Conservation (phyloP, 2,329 filamentous ascomycete species). For the Exophiala dermatitidis region DNA sequence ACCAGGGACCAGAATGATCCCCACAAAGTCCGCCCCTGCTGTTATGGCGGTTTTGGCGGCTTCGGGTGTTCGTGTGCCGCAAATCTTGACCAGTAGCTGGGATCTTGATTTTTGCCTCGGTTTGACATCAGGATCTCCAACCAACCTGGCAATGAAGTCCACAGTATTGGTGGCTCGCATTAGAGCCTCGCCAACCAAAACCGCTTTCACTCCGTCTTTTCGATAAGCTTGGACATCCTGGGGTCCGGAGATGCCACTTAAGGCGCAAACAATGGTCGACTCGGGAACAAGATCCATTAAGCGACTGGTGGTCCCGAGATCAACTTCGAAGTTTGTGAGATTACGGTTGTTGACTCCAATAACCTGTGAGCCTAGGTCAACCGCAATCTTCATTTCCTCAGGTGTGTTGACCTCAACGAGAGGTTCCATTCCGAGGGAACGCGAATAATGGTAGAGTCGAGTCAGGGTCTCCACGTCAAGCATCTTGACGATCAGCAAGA, state of each 20-base stretch:
- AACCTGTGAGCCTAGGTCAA: slow-evolving; percentile 77
- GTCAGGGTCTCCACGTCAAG: slow-evolving; percentile 67
- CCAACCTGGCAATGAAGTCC: slow-evolving; percentile 74
- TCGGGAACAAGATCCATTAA: slow-evolving; percentile 79
- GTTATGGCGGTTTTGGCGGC: slow-evolving; percentile 73
- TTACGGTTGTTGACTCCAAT: slow-evolving; percentile 98
- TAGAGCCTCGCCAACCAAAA: slow-evolving; percentile 89
- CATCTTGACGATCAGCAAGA: slow-evolving; percentile 98
- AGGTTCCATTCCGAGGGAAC: slow-evolving; percentile 90
- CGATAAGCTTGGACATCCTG: slow-evolving; percentile 84
- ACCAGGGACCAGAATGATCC: slow-evolving; percentile 81
- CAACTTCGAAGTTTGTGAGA: slow-evolving; percentile 91
- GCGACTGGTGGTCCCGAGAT: slow-evolving; percentile 83
- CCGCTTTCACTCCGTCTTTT: slow-evolving; percentile 81
- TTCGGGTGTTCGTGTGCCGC: slow-evolving; percentile 77
- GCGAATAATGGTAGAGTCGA: slow-evolving; percentile 78
- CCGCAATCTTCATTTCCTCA: slow-evolving; percentile 83
- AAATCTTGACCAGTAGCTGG: slow-evolving; percentile 79
- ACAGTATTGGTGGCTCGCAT: slow-evolving; percentile 84
- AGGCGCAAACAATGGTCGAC: slow-evolving; percentile 80
- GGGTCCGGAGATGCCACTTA: slow-evolving; percentile 86
- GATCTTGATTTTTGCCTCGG: slow-evolving; percentile 31
- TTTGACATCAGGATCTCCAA: slow-evolving; percentile 46
- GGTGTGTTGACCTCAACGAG: slow-evolving; percentile 92
- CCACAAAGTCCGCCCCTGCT: slow-evolving; percentile 83